Conservation (phyloP, 306 rosid species). For the Astragalus membranaceus region DNA sequence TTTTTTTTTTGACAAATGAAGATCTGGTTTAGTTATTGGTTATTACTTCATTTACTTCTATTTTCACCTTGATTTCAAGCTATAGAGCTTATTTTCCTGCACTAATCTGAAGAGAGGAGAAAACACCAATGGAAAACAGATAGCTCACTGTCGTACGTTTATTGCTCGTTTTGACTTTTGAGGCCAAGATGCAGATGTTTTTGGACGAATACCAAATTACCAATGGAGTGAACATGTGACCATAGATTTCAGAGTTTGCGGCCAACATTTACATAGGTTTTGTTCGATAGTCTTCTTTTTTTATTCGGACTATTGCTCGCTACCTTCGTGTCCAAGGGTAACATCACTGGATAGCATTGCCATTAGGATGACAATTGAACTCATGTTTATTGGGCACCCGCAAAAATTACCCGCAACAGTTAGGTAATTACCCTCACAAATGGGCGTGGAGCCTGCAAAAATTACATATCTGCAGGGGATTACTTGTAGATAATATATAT, state of each 20-base stretch:
- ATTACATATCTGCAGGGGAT: too few relatives aligned
- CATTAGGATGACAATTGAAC: too few relatives aligned
- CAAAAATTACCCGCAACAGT: too few relatives aligned
- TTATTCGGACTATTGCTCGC: too few relatives aligned
- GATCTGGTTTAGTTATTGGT: not conserved
- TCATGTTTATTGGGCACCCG: too few relatives aligned
- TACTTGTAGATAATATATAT: too few relatives aligned
- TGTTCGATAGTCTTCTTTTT: too few relatives aligned
- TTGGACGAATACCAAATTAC: not conserved
- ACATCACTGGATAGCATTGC: too few relatives aligned
- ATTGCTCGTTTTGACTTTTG: not conserved
- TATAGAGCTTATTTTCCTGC: not conserved
- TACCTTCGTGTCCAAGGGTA: too few relatives aligned
- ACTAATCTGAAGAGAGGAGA: not conserved
- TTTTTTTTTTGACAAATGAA: too few relatives aligned
- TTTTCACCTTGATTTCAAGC: not conserved
- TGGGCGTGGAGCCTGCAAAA: too few relatives aligned
- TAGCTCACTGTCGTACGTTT: not conserved
- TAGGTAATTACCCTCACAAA: too few relatives aligned
- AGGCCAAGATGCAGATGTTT: not conserved
- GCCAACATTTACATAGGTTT: not conserved
- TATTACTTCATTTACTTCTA: not conserved
- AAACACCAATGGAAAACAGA: not conserved
- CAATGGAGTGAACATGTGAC: not conserved
- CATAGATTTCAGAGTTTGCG: not conserved